Evolutionary conservation across 1,139 yeast species (phyloP).

Genomic region (Kodamaea alishanica): DNA sequence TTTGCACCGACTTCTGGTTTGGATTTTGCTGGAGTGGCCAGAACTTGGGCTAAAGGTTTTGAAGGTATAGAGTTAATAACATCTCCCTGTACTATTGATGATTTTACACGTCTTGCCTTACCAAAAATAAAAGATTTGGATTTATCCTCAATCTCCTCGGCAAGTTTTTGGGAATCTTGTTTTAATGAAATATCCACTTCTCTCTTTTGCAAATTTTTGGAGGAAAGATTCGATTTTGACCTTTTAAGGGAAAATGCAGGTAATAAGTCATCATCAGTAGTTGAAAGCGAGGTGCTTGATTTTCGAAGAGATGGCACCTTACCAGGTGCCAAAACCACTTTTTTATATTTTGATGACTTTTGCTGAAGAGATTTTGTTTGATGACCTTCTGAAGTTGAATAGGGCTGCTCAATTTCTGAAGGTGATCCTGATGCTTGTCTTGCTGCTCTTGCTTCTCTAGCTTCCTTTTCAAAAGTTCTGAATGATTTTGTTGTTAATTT

Average conservation of each 20-base stretch:
- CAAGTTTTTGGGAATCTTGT: slow-evolving; percentile 4
- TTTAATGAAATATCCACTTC: slow-evolving; percentile 44
- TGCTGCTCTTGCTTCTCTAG: not conserved
- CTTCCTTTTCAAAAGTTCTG: slow-evolving; percentile 12
- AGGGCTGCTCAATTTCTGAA: slow-evolving; percentile 1
- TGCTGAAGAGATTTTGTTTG: not conserved
- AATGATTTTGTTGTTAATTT: slow-evolving; percentile 20
- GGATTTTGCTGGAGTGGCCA: slow-evolving; percentile 25
- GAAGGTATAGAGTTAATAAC: not conserved
- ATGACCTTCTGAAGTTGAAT: slow-evolving; percentile 1
- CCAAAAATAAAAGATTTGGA: slow-evolving; percentile 24
- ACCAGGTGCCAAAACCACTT: slow-evolving; percentile 15
- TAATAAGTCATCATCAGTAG: slow-evolving; percentile 19
- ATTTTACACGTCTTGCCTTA: slow-evolving; percentile 23
- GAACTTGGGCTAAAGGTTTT: slow-evolving; percentile 17
- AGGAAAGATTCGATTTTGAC: slow-evolving; percentile 42
- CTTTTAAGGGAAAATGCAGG: slow-evolving; percentile 37
- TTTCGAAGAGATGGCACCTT: slow-evolving; percentile 19
- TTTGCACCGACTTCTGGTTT: slow-evolving; percentile 3
- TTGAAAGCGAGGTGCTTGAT: slow-evolving; percentile 11
- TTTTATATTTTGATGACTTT: slow-evolving; percentile 17
- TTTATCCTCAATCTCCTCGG: slow-evolving; percentile 1
- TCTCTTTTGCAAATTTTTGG: slow-evolving; percentile 41
- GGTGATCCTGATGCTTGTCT: not conserved
- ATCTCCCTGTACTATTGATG: not conserved